Percentiles rank a stretch among this genome's conserved stretches.
These are phyloP conservation scores for Jackrogersella multiformis DNA, from an alignment of 495 filamentous ascomycete species.

Conservation along the genomic window DNA sequence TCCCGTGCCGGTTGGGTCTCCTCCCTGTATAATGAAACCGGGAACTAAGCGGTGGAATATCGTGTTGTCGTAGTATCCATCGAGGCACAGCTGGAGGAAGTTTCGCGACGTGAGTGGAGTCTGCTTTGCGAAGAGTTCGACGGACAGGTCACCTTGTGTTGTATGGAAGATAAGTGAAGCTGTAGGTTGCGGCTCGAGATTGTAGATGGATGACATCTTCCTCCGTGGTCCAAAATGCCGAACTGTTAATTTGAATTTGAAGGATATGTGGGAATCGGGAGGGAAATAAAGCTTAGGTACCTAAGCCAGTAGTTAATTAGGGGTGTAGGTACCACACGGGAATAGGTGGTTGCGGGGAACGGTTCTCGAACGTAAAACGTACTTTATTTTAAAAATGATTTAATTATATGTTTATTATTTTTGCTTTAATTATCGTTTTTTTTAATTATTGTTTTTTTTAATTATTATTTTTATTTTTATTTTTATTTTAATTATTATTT, in stretches of 20 bases:
- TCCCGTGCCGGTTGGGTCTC: slow-evolving; percentile 84
- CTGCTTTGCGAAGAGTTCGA: slow-evolving; percentile 95
- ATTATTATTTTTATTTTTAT: no score
- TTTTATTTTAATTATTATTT: no score
- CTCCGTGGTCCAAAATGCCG: background rate
- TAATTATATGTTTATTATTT: no score
- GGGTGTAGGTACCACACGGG: no score
- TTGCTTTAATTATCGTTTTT: no score
- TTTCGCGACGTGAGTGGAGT: slow-evolving; percentile 90
- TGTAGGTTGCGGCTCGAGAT: slow-evolving; percentile 91
- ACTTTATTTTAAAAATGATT: no score
- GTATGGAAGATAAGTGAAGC: slow-evolving; percentile 91
- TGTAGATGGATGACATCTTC: slow-evolving; percentile 86
- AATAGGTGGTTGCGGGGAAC: no score
- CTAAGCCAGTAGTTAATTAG: no score
- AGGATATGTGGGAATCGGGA: background rate
- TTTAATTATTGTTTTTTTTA: no score
- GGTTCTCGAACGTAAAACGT: no score
- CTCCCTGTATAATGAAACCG: slow-evolving; percentile 93
- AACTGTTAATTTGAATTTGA: background rate
- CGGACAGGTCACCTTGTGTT: slow-evolving; percentile 83
- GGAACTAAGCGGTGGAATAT: slow-evolving; percentile 94
- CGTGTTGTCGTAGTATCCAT: slow-evolving; percentile 92
- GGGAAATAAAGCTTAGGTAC: no score
- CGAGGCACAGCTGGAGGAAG: slow-evolving; percentile 93